Evolutionary conservation across 768 basidiomycete genomes (phyloP).

Genomic region (Nevesoporus exiguus): DNA sequence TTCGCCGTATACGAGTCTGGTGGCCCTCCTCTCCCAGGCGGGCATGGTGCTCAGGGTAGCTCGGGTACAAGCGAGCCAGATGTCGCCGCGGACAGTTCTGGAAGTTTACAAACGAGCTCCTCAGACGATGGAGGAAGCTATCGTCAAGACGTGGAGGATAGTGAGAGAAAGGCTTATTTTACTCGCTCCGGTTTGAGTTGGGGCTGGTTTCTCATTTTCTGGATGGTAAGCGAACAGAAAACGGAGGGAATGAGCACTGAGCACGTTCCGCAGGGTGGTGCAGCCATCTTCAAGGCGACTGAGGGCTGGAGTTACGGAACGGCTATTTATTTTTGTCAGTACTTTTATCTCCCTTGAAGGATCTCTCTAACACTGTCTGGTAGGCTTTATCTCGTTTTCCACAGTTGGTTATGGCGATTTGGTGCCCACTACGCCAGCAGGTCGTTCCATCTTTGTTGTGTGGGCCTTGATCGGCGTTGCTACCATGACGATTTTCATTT

Average conservation of each 20-base stretch:
- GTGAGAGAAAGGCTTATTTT: conserved; percentile 54
- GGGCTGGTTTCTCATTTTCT: conserved; percentile 68
- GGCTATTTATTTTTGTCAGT: conserved; percentile 71
- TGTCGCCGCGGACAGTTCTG: conserved; percentile 1
- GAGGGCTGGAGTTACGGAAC: conserved; percentile 65
- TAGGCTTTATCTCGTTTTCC: conserved; percentile 70
- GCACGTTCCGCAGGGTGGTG: conserved; percentile 47
- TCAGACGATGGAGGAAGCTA: conserved; percentile 18
- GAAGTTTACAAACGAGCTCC: conserved; percentile 5
- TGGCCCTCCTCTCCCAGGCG: conserved; percentile 4
- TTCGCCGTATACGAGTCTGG: conserved; percentile 36
- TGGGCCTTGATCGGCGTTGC: conserved; percentile 79
- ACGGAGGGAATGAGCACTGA: neutral
- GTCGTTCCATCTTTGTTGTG: conserved; percentile 70
- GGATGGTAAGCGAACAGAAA: conserved; percentile 49
- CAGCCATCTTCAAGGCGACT: conserved; percentile 63
- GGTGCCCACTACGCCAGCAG: conserved; percentile 58
- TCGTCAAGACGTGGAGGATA: conserved; percentile 20
- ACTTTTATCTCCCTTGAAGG: neutral
- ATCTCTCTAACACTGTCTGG: neutral
- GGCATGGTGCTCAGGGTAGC: neutral
- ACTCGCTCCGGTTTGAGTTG: conserved; percentile 56
- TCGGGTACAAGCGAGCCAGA: neutral
- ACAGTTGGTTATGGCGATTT: conserved; percentile 75
- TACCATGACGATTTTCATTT: conserved; percentile 71